A percentile compares a stretch with the other conserved stretches of the same genome.
Conservation (phyloP, 2,329 filamentous ascomycete species). For the Sporothrix humicola region DNA sequence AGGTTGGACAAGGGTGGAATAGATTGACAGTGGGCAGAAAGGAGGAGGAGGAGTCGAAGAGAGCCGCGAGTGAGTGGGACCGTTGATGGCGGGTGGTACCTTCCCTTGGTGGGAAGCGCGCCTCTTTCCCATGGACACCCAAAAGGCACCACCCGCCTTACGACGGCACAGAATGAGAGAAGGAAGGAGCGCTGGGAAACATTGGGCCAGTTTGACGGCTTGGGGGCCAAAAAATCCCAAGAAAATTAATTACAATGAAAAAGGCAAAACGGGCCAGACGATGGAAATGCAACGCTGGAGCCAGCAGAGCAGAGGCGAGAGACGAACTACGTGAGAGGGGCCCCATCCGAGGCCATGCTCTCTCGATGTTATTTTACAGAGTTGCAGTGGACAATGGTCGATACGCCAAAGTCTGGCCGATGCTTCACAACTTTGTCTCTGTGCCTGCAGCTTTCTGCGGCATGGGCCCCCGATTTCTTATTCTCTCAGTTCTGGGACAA, state of each 20-base stretch:
- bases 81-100: background rate
- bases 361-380: background rate
- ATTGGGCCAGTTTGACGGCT: background rate
- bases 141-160: constrained; percentile 5
- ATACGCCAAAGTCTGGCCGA: background rate
- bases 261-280: background rate
- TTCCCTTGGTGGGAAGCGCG: constrained; percentile 17
- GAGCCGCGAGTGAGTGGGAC: constrained; percentile 23
- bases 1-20: background rate
- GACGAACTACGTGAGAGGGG: background rate
- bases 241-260: background rate
- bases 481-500: background rate
- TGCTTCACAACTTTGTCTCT: no score
- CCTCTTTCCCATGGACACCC: background rate
- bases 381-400: background rate
- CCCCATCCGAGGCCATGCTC: background rate
- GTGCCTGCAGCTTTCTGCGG: background rate
- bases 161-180: constrained; percentile 13
- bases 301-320: background rate
- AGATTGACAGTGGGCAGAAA: background rate
- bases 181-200: constrained; percentile 19
- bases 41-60: background rate
- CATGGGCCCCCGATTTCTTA: background rate
- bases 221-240: constrained; percentile 20
- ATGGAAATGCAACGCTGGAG: background rate